Conservation (phyloP, 768 basidiomycete species). For the Trametes meyenii region DNA sequence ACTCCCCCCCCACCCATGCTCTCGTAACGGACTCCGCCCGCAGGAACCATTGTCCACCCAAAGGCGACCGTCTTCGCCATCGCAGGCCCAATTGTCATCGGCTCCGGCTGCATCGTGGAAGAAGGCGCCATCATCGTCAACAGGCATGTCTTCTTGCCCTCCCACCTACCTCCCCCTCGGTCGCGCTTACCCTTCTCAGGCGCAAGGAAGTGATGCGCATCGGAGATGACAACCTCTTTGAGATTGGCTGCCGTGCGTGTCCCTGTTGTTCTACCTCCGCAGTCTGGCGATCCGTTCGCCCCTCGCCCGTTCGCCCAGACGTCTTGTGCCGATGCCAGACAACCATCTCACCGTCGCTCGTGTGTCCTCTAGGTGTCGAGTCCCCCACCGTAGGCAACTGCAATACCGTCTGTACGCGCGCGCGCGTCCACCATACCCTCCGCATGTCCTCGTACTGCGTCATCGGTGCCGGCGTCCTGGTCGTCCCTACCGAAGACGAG, state of each 20-base stretch:
- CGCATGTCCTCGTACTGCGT: constrained; percentile 79
- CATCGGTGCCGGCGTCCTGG: constrained; percentile 77
- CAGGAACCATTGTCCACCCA: constrained; percentile 89
- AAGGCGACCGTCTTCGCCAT: constrained; percentile 93
- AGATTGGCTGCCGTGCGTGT: constrained; percentile 87
- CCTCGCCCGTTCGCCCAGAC: too few relatives aligned
- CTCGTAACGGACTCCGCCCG: background rate
- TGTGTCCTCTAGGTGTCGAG: constrained; percentile 68
- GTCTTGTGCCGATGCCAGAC: background rate
- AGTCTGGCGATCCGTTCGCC: background rate
- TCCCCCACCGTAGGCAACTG: constrained; percentile 79
- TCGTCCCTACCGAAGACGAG: constrained; percentile 81
- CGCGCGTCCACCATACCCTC: constrained; percentile 83
- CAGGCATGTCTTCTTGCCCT: constrained; percentile 45
- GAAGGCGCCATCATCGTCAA: constrained; percentile 92
- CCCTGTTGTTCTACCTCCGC: background rate
- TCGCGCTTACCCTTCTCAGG: constrained; percentile 36
- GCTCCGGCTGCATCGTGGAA: constrained; percentile 87
- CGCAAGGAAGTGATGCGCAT: constrained; percentile 89
- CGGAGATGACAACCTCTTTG: constrained; percentile 92
- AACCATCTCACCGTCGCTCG: background rate
- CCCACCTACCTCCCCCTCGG: background rate
- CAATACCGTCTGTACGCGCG: constrained; percentile 86
- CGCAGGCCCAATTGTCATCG: constrained; percentile 89
- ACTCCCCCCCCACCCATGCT: background rate